Percentiles rank a stretch among this genome's conserved stretches.
Conservation (phyloP, 2,329 filamentous ascomycete genomes). For the Lecanosticta acicola region DNA sequence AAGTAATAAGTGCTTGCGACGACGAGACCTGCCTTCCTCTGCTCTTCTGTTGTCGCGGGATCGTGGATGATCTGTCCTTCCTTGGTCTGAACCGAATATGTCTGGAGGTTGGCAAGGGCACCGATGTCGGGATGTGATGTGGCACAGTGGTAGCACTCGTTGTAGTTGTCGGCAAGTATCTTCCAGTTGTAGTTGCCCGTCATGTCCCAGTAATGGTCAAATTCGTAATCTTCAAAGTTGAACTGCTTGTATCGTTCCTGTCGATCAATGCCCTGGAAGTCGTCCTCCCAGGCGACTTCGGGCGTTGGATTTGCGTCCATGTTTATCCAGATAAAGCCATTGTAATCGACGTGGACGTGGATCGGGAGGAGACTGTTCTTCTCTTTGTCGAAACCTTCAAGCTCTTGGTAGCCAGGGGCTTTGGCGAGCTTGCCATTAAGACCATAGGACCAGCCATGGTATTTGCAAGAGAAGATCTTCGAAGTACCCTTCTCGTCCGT, state of each 20-base stretch:
- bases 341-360: slow-evolving; percentile 49
- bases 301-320: slow-evolving; percentile 45
- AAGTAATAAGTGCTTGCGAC: slow-evolving; percentile 48
- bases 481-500: slow-evolving; percentile 45
- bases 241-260: slow-evolving; percentile 44
- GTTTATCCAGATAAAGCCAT: slow-evolving; percentile 57
- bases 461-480: slow-evolving; percentile 53
- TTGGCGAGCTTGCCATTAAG: slow-evolving; percentile 54
- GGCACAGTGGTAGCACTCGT: slow-evolving; percentile 61
- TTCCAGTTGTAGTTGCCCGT: slow-evolving; percentile 57
- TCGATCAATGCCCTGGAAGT: slow-evolving; percentile 46
- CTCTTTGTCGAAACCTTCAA: slow-evolving; percentile 52
- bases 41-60: slow-evolving; percentile 43
- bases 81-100: slow-evolving; percentile 49
- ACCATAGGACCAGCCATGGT: slow-evolving; percentile 60
- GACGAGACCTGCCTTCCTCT: slow-evolving; percentile 44
- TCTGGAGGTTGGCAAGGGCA: slow-evolving; percentile 52
- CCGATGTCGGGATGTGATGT: slow-evolving; percentile 55
- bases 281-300: slow-evolving; percentile 48
- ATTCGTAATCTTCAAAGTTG: slow-evolving; percentile 50
- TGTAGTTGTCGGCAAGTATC: slow-evolving; percentile 58
- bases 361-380: slow-evolving; percentile 54
- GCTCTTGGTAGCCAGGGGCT: slow-evolving; percentile 53
- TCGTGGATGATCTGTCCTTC: slow-evolving; percentile 48
- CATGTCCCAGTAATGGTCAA: slow-evolving; percentile 55